A percentile compares a stretch with the other conserved stretches of the same genome.
Evolutionary conservation across 345 rosid genomes (phyloP).

Genomic region (Aquilaria malaccensis): DNA sequence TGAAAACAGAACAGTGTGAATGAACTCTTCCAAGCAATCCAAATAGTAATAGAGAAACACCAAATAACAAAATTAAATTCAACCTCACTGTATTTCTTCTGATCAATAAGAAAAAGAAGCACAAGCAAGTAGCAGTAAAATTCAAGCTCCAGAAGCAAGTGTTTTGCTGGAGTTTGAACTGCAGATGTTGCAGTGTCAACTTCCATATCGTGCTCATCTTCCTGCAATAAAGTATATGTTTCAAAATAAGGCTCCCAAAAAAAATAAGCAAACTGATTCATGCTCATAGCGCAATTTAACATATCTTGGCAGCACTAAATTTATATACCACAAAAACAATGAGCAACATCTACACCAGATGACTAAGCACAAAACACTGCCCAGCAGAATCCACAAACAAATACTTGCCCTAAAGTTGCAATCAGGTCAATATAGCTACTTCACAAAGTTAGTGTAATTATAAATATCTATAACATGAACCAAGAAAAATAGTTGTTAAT

Average conservation of each 20-base stretch:
- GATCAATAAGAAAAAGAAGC: slow-evolving; percentile 70
- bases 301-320: too few relatives aligned
- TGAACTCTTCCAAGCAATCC: background rate
- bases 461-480: too few relatives aligned
- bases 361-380: background rate
- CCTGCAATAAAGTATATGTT: slow-evolving; percentile 23
- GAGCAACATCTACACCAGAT: too few relatives aligned
- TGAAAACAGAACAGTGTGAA: slow-evolving; percentile 17
- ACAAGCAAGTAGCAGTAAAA: slow-evolving; percentile 65
- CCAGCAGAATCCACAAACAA: too few relatives aligned
- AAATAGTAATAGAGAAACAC: background rate
- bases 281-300: too few relatives aligned
- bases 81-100: slow-evolving; percentile 69
- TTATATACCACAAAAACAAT: too few relatives aligned
- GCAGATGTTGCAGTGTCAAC: slow-evolving; percentile 67
- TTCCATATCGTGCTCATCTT: slow-evolving; percentile 83
- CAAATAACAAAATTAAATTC: background rate
- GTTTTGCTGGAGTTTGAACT: slow-evolving; percentile 44
- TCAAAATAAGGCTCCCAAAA: too few relatives aligned
- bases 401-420: too few relatives aligned
- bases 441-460: background rate
- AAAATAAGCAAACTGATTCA: too few relatives aligned
- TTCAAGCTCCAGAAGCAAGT: slow-evolving; percentile 65
- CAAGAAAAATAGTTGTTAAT: too few relatives aligned
- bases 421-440: background rate